A percentile compares a stretch with the other conserved stretches of the same genome.
These are phyloP conservation scores for Wallacemonas rigidus DNA, from an alignment of 208 protist species.

Conservation along the genomic window DNA sequence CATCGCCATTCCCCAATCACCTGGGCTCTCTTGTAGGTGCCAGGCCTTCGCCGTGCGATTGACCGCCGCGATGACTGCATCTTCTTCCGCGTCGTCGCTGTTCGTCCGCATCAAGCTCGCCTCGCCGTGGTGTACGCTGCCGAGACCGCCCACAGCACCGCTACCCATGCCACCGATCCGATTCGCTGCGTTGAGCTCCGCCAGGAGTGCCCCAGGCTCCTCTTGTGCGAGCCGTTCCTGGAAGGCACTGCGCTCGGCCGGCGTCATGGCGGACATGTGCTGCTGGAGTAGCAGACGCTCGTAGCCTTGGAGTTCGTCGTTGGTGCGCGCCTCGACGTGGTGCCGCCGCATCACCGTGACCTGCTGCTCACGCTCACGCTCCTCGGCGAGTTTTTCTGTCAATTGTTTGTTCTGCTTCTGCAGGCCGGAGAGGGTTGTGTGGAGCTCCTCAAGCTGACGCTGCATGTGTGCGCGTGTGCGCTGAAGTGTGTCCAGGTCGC, in stretches of 20 bases:
- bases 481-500: constrained; percentile 65
- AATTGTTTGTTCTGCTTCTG: constrained; percentile 83
- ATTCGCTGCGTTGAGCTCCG: constrained; percentile 6
- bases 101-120: constrained; percentile 6
- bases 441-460: constrained; percentile 65
- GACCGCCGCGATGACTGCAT: not conserved
- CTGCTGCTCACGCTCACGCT: constrained; percentile 68
- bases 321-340: constrained; percentile 24
- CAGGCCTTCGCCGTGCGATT: not conserved
- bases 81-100: not conserved
- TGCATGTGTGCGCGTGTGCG: constrained; percentile 65
- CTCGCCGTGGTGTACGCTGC: not conserved
- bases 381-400: constrained; percentile 78
- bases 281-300: constrained; percentile 26
- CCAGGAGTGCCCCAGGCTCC: constrained; percentile 1
- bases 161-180: not conserved
- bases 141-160: not conserved
- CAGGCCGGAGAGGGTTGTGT: constrained; percentile 49
- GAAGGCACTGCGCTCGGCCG: not conserved
- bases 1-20: constrained; percentile 13
- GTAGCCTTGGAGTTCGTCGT: constrained; percentile 33
- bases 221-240: not conserved
- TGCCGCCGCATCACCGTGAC: constrained; percentile 63
- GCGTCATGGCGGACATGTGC: constrained; percentile 11
- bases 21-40: constrained; percentile 6